phyloP scores from a whole-genome alignment of 2,329 filamentous ascomycete genomes.

The Talaromyces sp. region DNA sequence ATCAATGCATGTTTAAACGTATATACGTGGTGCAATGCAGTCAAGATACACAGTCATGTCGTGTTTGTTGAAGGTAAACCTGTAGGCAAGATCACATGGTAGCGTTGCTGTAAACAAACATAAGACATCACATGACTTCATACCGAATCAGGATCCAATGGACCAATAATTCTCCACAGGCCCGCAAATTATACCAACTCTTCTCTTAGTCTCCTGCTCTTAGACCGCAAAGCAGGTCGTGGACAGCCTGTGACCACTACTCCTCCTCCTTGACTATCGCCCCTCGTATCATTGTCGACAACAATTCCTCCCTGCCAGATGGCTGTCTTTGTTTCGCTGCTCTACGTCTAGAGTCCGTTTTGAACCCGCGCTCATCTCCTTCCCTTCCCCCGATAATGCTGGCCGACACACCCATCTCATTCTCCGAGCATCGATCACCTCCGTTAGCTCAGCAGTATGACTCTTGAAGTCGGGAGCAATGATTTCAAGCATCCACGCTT shows the following conservation, averaged over 20 bases:
- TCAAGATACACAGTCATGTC: background rate
- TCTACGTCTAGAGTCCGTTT: background rate
- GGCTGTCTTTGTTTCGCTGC: conserved; percentile 12
- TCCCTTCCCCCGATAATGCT: conserved; percentile 15
- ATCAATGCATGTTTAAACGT: background rate
- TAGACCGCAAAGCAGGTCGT: background rate
- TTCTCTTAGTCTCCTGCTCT: background rate
- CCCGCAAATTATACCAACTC: background rate
- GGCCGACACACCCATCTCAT: conserved; percentile 4
- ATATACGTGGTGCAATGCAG: background rate
- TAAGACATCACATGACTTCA: conserved; percentile 3
- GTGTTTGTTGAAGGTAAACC: background rate
- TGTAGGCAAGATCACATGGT: background rate
- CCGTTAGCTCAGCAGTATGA: conserved; percentile 15
- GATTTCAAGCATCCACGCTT: conserved; percentile 6
- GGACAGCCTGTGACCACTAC: conserved; percentile 1
- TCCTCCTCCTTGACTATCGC: background rate
- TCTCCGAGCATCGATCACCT: conserved; percentile 8
- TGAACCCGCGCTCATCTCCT: background rate
- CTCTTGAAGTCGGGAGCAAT: conserved; percentile 9
- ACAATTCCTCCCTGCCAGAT: conserved; percentile 16
- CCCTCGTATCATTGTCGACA: background rate
- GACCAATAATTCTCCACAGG: background rate
- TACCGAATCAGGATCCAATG: conserved; percentile 1
- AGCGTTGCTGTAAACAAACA: background rate